Evolutionary conservation across 306 rosid species (phyloP).

Genomic region (Fragaria ananassa): DNA sequence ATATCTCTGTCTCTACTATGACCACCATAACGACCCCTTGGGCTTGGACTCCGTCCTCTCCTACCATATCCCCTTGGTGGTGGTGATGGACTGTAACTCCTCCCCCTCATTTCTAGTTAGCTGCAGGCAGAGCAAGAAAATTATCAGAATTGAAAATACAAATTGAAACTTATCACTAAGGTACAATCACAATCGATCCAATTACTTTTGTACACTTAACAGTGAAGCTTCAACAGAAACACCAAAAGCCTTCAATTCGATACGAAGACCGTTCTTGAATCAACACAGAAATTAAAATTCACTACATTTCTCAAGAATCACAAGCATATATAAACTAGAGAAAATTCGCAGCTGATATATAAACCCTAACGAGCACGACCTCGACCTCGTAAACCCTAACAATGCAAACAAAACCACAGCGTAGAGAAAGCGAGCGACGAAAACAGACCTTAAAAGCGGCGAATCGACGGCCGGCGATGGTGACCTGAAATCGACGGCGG

Average conservation of each 20-base stretch:
- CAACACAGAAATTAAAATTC: neutral
- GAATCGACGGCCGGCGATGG: neutral
- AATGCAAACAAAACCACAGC: neutral
- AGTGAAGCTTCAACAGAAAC: neutral
- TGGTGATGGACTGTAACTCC: slow-evolving; percentile 92
- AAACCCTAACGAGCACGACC: neutral
- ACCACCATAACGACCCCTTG: slow-evolving; percentile 76
- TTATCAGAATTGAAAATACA: neutral
- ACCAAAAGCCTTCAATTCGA: neutral
- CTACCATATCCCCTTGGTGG: slow-evolving; percentile 81
- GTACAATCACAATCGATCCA: neutral
- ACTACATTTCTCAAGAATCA: neutral
- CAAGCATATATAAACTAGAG: neutral
- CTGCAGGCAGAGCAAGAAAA: neutral
- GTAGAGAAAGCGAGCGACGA: neutral
- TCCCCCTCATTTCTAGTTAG: slow-evolving; percentile 61
- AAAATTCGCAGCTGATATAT: neutral
- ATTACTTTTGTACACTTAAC: neutral
- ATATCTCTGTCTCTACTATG: slow-evolving; percentile 85
- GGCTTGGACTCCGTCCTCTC: slow-evolving; percentile 92
- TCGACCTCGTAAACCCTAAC: slow-evolving; percentile 1
- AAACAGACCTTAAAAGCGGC: neutral
- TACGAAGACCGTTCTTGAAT: neutral
- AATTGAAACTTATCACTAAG: neutral
- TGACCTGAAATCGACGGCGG: neutral